Evolutionary conservation across 352 stramenopile species (phyloP), one percentile per base, ranked within the genome.

Genomic region (Phytophthora sansomeana): DNA sequence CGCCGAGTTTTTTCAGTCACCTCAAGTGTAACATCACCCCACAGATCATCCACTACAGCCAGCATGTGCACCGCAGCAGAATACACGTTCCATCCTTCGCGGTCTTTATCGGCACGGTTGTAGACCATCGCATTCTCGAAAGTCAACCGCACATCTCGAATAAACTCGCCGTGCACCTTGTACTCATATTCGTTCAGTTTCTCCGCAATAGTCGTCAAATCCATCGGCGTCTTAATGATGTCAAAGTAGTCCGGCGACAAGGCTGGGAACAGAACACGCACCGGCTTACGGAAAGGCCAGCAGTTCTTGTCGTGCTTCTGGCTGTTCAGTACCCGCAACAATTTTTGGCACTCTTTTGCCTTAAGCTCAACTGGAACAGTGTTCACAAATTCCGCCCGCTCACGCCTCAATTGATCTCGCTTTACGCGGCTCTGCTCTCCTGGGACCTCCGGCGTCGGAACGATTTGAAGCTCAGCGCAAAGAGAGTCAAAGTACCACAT

Each of bases 261-360:
- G 24, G 75, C 70, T 24, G 87, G 87, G 48, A 96, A 96, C 21
- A 96, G 58, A 46, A 90, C 75, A 26, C 78, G 64, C 26, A 91
- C 88, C 30, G 88, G 75, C 36, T 96, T 93, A 21, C 86, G 81
- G 65, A 96, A 96, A 9, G 88, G 88, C 88, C 88, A 95, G 58
- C 81, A 92, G 58, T 92, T 89, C 58, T 94, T 95, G 64, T 93
- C 83, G 48, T 95, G 78, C 72, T 96, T 96, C 52, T 96, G 88
- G 51, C 82, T 93, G 54, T 91, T 89, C n/a, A 96, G 68, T 10
- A 90, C 83, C 7, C 84, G 80, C 30, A 96, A 67, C 26, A 96
- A 47, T 51, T 92, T 93, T 47, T 89, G 73, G 39, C 83, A 93
- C 61, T 96, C 88, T 51, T 90, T 93, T 3, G 85, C 81, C 67